These are phyloP conservation scores for Podila clonocystis DNA, from an alignment of 192 early-diverging fungal species.

Conservation along the genomic window DNA sequence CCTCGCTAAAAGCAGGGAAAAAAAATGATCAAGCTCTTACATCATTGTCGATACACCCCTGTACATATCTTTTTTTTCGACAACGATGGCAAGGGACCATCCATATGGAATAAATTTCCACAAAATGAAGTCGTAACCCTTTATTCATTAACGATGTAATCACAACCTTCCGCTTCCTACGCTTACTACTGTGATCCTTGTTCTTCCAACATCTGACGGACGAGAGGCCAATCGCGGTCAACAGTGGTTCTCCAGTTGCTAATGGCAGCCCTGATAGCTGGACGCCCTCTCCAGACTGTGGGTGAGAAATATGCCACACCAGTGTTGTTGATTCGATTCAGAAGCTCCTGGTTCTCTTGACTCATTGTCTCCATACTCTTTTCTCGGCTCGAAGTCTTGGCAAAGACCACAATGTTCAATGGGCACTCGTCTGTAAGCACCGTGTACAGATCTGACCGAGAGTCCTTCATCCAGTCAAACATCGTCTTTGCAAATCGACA, in stretches of 20 bases:
- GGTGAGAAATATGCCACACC: slow-evolving; percentile 58
- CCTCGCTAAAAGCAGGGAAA: slow-evolving; percentile 8
- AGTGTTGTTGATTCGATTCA: slow-evolving; percentile 54
- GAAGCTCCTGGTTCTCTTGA: slow-evolving; percentile 37
- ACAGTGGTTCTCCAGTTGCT: slow-evolving; percentile 58
- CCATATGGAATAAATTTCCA: background rate
- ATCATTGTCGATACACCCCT: background rate
- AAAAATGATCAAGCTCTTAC: background rate
- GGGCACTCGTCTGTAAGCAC: slow-evolving; percentile 38
- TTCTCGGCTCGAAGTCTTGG: background rate
- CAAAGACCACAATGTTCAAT: slow-evolving; percentile 48
- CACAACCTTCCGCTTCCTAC: too few species aligned
- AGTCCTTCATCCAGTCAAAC: slow-evolving; percentile 56
- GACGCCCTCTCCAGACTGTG: slow-evolving; percentile 56
- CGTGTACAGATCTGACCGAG: slow-evolving; percentile 22
- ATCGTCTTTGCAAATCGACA: slow-evolving; percentile 56
- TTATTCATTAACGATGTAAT: background rate
- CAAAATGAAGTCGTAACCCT: background rate
- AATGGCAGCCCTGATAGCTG: slow-evolving; percentile 60
- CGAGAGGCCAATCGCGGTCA: slow-evolving; percentile 29
- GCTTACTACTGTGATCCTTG: slow-evolving; percentile 6
- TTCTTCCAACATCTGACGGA: slow-evolving; percentile 21
- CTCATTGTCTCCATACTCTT: slow-evolving; percentile 10
- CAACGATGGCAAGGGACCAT: background rate
- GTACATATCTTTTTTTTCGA: background rate